phyloP scores from a whole-genome alignment of 345 rosid genomes.

The Psidium friedrichsthalianum region DNA sequence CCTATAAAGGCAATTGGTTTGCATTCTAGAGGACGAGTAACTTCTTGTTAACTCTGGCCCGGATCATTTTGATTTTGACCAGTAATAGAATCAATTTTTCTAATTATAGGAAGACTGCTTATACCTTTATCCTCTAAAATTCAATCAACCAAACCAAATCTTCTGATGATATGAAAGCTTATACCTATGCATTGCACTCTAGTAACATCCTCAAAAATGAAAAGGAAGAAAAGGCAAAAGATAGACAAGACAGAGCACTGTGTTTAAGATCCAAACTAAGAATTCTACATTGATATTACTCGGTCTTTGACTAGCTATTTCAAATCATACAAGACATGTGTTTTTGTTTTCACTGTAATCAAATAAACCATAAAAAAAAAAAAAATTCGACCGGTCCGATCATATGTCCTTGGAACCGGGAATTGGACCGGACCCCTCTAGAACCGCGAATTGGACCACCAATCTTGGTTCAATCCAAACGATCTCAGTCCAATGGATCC shows the following conservation, averaged over 20 bases:
- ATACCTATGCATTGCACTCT: not conserved
- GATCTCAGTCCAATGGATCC: too few species aligned
- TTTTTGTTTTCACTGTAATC: not conserved
- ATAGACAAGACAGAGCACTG: not conserved
- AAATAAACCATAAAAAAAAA: too few species aligned
- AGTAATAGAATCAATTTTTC: not conserved
- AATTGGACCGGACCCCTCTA: too few species aligned
- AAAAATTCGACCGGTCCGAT: too few species aligned
- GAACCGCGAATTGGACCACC: too few species aligned
- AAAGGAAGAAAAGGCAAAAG: not conserved
- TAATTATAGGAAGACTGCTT: not conserved
- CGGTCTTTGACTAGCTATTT: not conserved
- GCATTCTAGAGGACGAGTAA: too few species aligned
- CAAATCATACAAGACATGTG: not conserved
- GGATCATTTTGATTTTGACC: not conserved
- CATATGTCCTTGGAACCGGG: too few species aligned
- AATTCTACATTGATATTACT: not conserved
- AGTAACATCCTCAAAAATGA: not conserved
- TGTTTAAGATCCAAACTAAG: not conserved
- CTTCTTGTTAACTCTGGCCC: too few species aligned
- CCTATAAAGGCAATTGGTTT: too few species aligned
- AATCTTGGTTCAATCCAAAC: too few species aligned
- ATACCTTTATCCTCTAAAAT: too few species aligned
- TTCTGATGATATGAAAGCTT: not conserved
- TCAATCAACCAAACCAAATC: too few species aligned